Evolutionary conservation across 2,329 filamentous ascomycete genomes (phyloP).

Genomic region (Calonectria pseudoreteaudii): DNA sequence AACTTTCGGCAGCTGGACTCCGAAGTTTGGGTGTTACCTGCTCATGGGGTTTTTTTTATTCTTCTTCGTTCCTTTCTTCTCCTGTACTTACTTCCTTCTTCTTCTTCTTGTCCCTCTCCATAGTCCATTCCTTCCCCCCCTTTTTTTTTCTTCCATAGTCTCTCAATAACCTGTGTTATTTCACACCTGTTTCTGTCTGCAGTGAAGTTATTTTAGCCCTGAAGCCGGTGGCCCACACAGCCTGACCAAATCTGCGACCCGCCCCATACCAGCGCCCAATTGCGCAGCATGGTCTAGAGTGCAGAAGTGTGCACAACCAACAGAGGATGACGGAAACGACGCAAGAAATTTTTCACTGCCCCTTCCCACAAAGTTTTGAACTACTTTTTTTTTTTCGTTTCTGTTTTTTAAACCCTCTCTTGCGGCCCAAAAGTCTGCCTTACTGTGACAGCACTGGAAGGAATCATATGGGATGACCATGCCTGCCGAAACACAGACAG

Average conservation of each 20-base stretch:
- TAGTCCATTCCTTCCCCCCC: background rate
- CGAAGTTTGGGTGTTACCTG: conserved; percentile 9
- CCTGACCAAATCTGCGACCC: conserved; percentile 45
- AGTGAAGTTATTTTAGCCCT: conserved; percentile 39
- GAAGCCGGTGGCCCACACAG: conserved; percentile 31
- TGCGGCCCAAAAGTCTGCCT: conserved; percentile 14
- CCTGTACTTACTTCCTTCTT: background rate
- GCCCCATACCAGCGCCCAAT: conserved; percentile 24
- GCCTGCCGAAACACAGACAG: conserved; percentile 23
- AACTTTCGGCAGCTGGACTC: conserved; percentile 31
- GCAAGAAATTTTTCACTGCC: conserved; percentile 14
- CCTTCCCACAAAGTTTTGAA: conserved; percentile 3
- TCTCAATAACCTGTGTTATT: conserved; percentile 18
- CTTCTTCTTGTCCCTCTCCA: conserved; percentile 2
- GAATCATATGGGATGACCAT: conserved; percentile 2
- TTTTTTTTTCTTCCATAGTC: conserved; percentile 14
- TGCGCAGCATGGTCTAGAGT: conserved; percentile 26
- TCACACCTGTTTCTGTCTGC: conserved; percentile 11
- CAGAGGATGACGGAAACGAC: conserved; percentile 13
- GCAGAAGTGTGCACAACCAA: conserved; percentile 22
- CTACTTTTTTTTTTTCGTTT: background rate
- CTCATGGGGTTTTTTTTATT: conserved; percentile 20
- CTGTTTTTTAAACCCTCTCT: background rate
- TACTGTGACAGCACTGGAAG: background rate
- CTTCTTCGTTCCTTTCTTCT: background rate